Conservation (phyloP, 805 yeast species). For the Hanseniaspora hatyaiensis region DNA sequence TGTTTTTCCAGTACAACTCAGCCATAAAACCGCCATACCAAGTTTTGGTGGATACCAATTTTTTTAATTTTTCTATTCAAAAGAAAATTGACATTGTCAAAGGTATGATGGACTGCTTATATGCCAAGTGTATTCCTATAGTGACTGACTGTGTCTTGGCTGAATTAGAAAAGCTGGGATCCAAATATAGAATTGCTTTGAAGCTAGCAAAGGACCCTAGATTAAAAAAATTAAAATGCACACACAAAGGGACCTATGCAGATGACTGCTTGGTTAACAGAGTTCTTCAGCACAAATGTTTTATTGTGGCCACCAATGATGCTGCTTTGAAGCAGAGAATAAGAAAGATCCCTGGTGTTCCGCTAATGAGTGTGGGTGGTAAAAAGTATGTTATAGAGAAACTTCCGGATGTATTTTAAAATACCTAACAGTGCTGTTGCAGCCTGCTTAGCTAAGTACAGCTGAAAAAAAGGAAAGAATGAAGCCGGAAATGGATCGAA, state of each 20-base stretch:
- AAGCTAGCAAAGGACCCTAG: constrained; percentile 89
- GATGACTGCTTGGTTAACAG: constrained; percentile 93
- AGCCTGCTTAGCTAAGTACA: too few relatives aligned
- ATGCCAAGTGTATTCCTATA: constrained; percentile 90
- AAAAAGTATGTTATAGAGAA: constrained; percentile 88
- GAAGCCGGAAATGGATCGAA: too few relatives aligned
- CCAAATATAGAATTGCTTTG: constrained; percentile 84
- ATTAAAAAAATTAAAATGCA: constrained; percentile 71
- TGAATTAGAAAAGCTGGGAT: constrained; percentile 91
- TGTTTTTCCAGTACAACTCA: constrained; percentile 86
- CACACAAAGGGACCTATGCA: constrained; percentile 94
- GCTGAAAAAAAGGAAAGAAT: too few relatives aligned
- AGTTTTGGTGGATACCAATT: constrained; percentile 89
- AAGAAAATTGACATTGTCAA: constrained; percentile 89
- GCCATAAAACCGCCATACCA: constrained; percentile 98
- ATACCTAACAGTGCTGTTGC: background rate
- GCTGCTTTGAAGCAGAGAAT: constrained; percentile 89
- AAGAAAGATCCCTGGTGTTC: constrained; percentile 94
- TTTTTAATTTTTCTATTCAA: constrained; percentile 90
- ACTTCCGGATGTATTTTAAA: constrained; percentile 78
- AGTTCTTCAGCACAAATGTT: constrained; percentile 92
- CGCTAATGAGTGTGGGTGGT: constrained; percentile 91
- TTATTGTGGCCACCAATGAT: constrained; percentile 94
- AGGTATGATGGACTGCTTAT: constrained; percentile 92
- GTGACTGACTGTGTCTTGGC: constrained; percentile 98